Percentiles rank a stretch among this genome's conserved stretches.
Conservation (phyloP, 2,329 filamentous ascomycete genomes). For the Pseudogymnoascus sp. region DNA sequence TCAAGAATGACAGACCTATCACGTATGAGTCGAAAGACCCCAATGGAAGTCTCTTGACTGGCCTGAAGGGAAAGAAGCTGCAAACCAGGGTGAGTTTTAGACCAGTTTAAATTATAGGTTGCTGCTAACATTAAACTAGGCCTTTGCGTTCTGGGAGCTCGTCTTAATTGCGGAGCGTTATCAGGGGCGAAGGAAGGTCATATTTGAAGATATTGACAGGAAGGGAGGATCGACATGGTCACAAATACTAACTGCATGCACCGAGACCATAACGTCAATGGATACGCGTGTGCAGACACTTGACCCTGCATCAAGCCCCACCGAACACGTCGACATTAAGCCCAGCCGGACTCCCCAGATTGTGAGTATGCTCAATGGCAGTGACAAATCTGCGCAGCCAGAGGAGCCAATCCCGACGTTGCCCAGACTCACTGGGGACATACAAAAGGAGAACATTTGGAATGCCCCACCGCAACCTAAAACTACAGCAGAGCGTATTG, state of each 20-base stretch:
- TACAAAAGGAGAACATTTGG: constrained; percentile 24
- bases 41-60: constrained; percentile 79
- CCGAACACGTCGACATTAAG: constrained; percentile 40
- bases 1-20: constrained; percentile 78
- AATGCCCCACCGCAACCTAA: constrained; percentile 15
- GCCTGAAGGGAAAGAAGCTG: constrained; percentile 74
- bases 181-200: constrained; percentile 65
- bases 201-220: constrained; percentile 83
- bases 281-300: constrained; percentile 49
- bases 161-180: constrained; percentile 69
- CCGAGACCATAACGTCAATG: constrained; percentile 61
- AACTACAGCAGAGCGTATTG: constrained; percentile 15
- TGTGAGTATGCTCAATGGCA: constrained; percentile 10
- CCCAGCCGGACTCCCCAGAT: constrained; percentile 28
- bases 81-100: constrained; percentile 52
- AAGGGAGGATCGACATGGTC: constrained; percentile 73
- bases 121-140: constrained; percentile 34
- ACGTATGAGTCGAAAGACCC: constrained; percentile 82
- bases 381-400: constrained; percentile 21
- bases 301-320: constrained; percentile 24
- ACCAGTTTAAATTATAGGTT: not conserved
- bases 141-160: constrained; percentile 88
- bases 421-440: constrained; percentile 21
- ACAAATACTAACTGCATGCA: constrained; percentile 63
- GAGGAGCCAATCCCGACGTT: constrained; percentile 15